A percentile compares a stretch with the other conserved stretches of the same genome.
phyloP scores from a whole-genome alignment of 306 rosid genomes.

The Sindora glabra region DNA sequence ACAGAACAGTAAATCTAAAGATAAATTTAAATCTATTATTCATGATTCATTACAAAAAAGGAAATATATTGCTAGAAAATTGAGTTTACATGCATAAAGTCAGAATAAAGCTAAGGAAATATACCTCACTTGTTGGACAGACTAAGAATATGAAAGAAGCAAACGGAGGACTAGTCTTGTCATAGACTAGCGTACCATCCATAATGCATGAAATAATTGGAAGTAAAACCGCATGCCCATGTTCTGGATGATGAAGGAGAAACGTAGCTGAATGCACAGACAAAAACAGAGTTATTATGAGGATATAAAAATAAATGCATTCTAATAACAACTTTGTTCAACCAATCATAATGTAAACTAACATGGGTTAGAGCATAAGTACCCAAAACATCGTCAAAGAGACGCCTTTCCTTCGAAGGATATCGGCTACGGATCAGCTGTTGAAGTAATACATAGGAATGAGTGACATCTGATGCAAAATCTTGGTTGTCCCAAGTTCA shows the following conservation, averaged over 20 bases:
- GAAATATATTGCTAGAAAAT: not conserved
- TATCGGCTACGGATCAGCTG: slow-evolving; percentile 91
- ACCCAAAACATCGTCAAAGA: slow-evolving; percentile 95
- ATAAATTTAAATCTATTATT: too few species aligned
- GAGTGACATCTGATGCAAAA: slow-evolving; percentile 10
- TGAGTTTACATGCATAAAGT: slow-evolving; percentile 1
- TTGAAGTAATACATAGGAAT: slow-evolving; percentile 26
- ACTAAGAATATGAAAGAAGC: slow-evolving; percentile 89
- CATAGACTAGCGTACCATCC: slow-evolving; percentile 75
- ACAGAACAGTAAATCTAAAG: not conserved
- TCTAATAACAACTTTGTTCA: not conserved
- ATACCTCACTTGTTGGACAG: slow-evolving; percentile 84
- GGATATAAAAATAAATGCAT: slow-evolving; percentile 1
- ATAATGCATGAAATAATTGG: slow-evolving; percentile 92
- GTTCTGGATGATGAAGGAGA: slow-evolving; percentile 98
- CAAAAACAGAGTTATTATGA: slow-evolving; percentile 29
- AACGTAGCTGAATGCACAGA: slow-evolving; percentile 68
- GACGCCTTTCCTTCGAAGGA: slow-evolving; percentile 72
- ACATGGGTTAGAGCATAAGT: slow-evolving; percentile 38
- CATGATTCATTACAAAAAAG: too few species aligned
- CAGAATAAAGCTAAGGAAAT: not conserved
- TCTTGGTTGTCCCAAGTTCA: too few species aligned
- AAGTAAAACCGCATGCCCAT: slow-evolving; percentile 91
- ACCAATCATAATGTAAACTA: slow-evolving; percentile 20
- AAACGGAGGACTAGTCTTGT: slow-evolving; percentile 71